phyloP scores from a whole-genome alignment of 495 filamentous ascomycete species.

The Aspergillus ostianus region DNA sequence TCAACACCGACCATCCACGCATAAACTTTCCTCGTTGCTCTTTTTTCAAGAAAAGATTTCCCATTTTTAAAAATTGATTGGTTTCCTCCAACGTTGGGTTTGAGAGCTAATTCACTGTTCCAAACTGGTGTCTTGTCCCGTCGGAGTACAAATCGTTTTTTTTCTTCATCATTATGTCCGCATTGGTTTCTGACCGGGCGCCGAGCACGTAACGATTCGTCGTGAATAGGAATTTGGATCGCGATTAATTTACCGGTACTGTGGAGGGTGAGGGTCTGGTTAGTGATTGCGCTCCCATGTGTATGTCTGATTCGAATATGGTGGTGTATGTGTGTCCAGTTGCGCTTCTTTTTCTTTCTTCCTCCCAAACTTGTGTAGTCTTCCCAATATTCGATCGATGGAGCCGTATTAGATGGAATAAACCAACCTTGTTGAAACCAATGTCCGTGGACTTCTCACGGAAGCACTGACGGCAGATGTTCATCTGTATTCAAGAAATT shows the following conservation, averaged over 20 bases:
- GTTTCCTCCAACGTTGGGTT: conserved; percentile 7
- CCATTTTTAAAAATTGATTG: not conserved
- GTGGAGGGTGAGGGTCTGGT: conserved; percentile 16
- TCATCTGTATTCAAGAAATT: conserved; percentile 50
- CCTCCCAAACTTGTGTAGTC: not conserved
- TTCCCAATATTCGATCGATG: conserved; percentile 5
- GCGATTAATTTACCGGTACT: conserved; percentile 54
- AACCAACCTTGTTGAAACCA: conserved; percentile 88
- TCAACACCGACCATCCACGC: conserved; percentile 24
- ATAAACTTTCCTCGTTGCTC: conserved; percentile 16
- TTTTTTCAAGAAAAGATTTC: conserved; percentile 8
- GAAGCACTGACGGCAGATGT: conserved; percentile 99
- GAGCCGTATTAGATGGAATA: conserved; percentile 2
- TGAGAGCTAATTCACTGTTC: not conserved
- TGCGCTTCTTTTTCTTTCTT: conserved; percentile 8
- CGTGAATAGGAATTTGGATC: conserved; percentile 38
- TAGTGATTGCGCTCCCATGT: conserved; percentile 13
- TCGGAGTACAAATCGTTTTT: conserved; percentile 13
- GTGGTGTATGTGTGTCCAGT: not conserved
- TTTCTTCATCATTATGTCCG: conserved; percentile 11
- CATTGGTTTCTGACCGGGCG: conserved; percentile 21
- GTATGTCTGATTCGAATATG: not conserved
- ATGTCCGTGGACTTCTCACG: conserved; percentile 94
- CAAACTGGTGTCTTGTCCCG: conserved; percentile 5
- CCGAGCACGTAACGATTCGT: conserved; percentile 30